Evolutionary conservation across 2,329 filamentous ascomycete genomes (phyloP).

Genomic region (Alternaria postmessia): DNA sequence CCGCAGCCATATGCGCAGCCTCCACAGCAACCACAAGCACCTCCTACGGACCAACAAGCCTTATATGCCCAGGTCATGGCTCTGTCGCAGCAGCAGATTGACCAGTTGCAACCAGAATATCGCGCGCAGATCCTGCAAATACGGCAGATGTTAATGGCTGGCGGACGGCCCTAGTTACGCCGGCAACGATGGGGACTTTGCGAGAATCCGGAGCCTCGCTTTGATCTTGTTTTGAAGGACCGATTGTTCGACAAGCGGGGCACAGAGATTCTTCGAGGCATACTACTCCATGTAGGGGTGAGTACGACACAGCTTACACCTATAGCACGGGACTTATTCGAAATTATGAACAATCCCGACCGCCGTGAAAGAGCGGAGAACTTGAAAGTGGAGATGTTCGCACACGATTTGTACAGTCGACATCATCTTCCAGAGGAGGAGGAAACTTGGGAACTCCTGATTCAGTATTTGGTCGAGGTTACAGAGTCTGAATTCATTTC

Average conservation of each 20-base stretch:
- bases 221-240: background rate
- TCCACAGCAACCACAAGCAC: constrained; percentile 34
- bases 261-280: background rate
- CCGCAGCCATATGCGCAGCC: constrained; percentile 56
- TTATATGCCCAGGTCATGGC: constrained; percentile 83
- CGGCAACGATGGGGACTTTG: background rate
- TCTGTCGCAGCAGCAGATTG: constrained; percentile 81
- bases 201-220: background rate
- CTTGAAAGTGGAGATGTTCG: background rate
- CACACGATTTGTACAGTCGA: background rate
- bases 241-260: background rate
- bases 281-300: constrained; percentile 1
- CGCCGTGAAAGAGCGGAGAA: background rate
- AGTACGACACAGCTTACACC: constrained; percentile 5
- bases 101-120: constrained; percentile 77
- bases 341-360: background rate
- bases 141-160: constrained; percentile 66
- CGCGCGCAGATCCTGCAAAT: constrained; percentile 81
- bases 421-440: background rate
- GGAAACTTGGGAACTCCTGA: constrained; percentile 6
- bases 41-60: constrained; percentile 64
- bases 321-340: background rate
- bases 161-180: constrained; percentile 22
- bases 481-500: background rate
- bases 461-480: background rate